Conservation (phyloP, 257 asterid species). For the Gentiana macrophylla region DNA sequence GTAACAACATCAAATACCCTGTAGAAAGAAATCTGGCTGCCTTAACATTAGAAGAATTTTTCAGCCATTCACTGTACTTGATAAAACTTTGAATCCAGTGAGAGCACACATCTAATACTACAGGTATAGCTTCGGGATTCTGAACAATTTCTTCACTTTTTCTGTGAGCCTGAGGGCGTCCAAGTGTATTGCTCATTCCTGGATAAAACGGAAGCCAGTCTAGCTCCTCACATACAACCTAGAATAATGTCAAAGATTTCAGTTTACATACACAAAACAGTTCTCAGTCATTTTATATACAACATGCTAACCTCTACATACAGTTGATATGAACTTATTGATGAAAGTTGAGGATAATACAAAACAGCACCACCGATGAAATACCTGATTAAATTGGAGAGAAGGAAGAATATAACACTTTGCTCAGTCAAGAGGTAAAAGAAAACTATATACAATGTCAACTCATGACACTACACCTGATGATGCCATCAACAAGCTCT, state of each 20-base stretch:
- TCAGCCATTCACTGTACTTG: constrained; percentile 88
- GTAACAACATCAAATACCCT: constrained; percentile 45
- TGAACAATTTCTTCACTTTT: constrained; percentile 44
- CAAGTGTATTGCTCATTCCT: constrained; percentile 43
- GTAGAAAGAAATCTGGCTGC: constrained; percentile 85
- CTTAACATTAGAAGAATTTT: constrained; percentile 71
- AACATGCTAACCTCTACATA: constrained; percentile 92
- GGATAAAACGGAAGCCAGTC: constrained; percentile 98
- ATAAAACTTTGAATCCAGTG: constrained; percentile 93
- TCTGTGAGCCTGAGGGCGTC: constrained; percentile 42
- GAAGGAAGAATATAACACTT: not conserved
- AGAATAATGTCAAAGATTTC: constrained; percentile 17
- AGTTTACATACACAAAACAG: constrained; percentile 15
- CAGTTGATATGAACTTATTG: constrained; percentile 96
- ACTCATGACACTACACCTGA: constrained; percentile 45
- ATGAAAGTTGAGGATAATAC: constrained; percentile 93
- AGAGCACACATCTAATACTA: constrained; percentile 71
- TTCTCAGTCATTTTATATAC: constrained; percentile 10
- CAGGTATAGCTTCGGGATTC: constrained; percentile 65
- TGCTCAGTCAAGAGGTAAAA: not conserved
- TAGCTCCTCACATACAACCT: constrained; percentile 99
- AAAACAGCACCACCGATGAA: constrained; percentile 91
- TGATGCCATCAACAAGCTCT: constrained; percentile 66
- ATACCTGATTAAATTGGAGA: constrained; percentile 44
- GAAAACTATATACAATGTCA: constrained; percentile 10